A percentile compares a stretch with the other conserved stretches of the same genome.
These are phyloP conservation scores for Alternaria ventricosa DNA, from an alignment of 2,329 filamentous ascomycete genomes.

Conservation along the genomic window DNA sequence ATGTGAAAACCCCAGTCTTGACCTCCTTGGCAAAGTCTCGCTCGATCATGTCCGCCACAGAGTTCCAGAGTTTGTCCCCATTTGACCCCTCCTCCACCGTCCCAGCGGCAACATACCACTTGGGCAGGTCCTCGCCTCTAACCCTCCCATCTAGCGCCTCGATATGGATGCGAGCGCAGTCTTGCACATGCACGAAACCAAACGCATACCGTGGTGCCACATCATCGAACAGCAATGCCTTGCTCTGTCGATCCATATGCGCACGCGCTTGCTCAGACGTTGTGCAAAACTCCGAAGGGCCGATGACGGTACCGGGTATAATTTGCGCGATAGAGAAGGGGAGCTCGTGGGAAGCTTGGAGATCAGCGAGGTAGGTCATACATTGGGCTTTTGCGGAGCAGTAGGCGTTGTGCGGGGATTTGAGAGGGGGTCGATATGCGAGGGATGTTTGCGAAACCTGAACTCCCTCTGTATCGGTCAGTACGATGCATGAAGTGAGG, in stretches of 20 bases:
- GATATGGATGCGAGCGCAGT: constrained; percentile 42
- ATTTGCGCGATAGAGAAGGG: constrained; percentile 41
- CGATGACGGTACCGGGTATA: constrained; percentile 45
- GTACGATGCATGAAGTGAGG: neutral
- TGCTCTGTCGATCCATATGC: constrained; percentile 42
- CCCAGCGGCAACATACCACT: constrained; percentile 39
- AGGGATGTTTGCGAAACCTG: constrained; percentile 29
- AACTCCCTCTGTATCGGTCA: constrained; percentile 25
- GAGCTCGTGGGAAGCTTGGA: neutral
- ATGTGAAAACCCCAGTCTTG: constrained; percentile 20
- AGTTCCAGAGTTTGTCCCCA: constrained; percentile 30
- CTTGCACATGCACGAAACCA: constrained; percentile 43
- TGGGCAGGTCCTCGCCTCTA: constrained; percentile 23
- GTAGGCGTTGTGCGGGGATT: constrained; percentile 43
- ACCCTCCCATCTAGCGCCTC: constrained; percentile 34
- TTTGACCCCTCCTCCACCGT: constrained; percentile 26
- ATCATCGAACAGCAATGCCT: constrained; percentile 41
- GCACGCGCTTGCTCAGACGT: constrained; percentile 22
- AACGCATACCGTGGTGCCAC: constrained; percentile 41
- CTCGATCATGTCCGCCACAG: constrained; percentile 30
- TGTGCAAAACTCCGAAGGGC: constrained; percentile 37
- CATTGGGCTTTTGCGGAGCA: constrained; percentile 44
- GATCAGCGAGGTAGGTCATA: constrained; percentile 35
- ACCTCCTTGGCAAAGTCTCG: constrained; percentile 24
- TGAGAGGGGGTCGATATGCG: constrained; percentile 33